A percentile compares a stretch with the other conserved stretches of the same genome.
Conservation (phyloP, 2,329 filamentous ascomycete species). For the Arthrobotrys entomopaga region DNA sequence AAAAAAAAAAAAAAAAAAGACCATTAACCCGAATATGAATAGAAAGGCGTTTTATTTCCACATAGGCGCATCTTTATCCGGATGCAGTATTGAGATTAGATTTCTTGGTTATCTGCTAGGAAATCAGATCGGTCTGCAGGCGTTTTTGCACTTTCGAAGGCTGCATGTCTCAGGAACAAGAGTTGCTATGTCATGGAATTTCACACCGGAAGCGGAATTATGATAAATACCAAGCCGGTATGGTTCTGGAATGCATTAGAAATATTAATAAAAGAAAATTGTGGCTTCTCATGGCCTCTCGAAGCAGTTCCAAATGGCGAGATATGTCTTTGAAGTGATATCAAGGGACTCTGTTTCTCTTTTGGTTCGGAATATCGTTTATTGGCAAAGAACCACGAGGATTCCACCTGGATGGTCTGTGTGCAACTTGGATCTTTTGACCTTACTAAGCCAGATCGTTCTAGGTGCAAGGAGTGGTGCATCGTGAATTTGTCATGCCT, state of each 20-base stretch:
- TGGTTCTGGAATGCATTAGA: conserved; percentile 5
- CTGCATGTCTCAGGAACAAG: conserved; percentile 36
- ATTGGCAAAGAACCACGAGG: background rate
- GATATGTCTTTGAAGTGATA: conserved; percentile 12
- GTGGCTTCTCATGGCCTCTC: conserved; percentile 32
- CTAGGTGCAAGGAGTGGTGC: conserved; percentile 29
- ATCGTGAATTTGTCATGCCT: conserved; percentile 51
- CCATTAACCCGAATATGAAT: background rate
- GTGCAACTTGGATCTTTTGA: conserved; percentile 33
- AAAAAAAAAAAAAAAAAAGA: too few species aligned
- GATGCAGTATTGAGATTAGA: background rate
- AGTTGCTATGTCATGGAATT: background rate
- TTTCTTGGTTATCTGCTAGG: background rate
- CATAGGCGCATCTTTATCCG: background rate
- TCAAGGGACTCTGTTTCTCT: conserved; percentile 43
- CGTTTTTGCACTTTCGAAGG: conserved; percentile 13
- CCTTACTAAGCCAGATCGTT: conserved; percentile 51
- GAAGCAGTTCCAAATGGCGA: conserved; percentile 9
- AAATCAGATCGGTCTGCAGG: conserved; percentile 2
- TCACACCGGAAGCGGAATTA: background rate
- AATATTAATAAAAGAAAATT: conserved; percentile 3
- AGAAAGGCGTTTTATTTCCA: background rate
- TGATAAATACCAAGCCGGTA: conserved; percentile 50
- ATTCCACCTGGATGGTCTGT: background rate
- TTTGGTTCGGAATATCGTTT: conserved; percentile 47